Base-by-base conservation (phyloP, 2,329 filamentous ascomycete species). In the Rutstroemia sp. region DNA sequence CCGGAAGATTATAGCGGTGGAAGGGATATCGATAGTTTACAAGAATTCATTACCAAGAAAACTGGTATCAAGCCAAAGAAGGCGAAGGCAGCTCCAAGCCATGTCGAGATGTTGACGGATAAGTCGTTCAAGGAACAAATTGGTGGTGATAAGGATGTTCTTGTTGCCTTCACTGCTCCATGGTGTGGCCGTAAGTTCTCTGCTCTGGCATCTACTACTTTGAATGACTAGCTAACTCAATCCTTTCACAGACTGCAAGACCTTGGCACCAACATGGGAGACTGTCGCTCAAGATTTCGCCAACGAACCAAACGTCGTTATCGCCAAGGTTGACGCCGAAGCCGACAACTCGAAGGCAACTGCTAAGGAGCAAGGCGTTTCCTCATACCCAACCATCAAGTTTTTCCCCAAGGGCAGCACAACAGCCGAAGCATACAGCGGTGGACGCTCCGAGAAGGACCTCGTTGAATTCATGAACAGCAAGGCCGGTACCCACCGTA, bases 311-410 rank as follows among this genome's bases (percentile, higher is more conserved):
- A 78, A 81, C 63, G 89, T 99, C 61, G 71, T 96, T 46, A 84
- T 99, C 68, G 94, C 91, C 73, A 97, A 99, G 78, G 87, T 99
- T 60, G 92, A 99, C 70, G 92, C 90, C 69, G 92, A 99, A 75
- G 84, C 87, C 30, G 84, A 89, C 66, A 89, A 89, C 73, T 83
- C 87, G 73, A 96, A 96, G 76, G 81, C 81, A 46, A 84, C 86
- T 50, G 86, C 91, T 51, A 74, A 83, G 69, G 83, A 86, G 51
- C 86, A 94, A 70, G 89, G 85, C 59, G 83, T 99, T 64, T 81
- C 80, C 55, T 89, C 87, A 38, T 99, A 95, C 80, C 94, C 94
- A 50, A 99, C 94, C 61, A 96, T 99, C 78, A 96, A 96, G 78
- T 99, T 87, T 82, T 99, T 96, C 82, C 82, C 90, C 64, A 88